Evolutionary conservation across 768 basidiomycete genomes (phyloP).

Genomic region (Leccinum subtestaceum): DNA sequence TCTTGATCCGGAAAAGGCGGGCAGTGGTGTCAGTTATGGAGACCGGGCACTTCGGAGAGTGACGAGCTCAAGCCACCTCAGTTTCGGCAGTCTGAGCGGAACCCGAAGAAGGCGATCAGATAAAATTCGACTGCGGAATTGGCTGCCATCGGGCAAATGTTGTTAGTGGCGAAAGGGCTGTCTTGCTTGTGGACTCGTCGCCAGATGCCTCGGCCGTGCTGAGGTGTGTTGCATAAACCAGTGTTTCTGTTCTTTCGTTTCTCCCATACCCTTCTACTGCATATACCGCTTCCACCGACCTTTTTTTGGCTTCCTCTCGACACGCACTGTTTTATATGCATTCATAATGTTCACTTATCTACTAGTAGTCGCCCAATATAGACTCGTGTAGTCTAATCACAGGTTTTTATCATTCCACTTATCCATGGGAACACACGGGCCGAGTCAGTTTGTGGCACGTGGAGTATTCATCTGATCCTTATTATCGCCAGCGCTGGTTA

Average conservation of each 20-base stretch:
- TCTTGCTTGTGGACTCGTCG: background rate
- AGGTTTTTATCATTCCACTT: constrained; percentile 1
- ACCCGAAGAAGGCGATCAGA: constrained; percentile 56
- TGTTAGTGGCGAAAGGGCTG: constrained; percentile 42
- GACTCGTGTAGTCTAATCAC: constrained; percentile 12
- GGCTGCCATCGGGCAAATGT: constrained; percentile 64
- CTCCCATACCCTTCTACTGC: constrained; percentile 25
- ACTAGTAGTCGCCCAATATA: constrained; percentile 22
- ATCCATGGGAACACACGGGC: background rate
- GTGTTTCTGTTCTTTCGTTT: constrained; percentile 7
- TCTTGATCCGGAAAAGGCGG: constrained; percentile 91
- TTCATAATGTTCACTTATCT: constrained; percentile 19
- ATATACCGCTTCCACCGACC: constrained; percentile 18
- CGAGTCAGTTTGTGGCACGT: background rate
- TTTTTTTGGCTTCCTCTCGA: constrained; percentile 4
- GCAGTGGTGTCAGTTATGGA: constrained; percentile 95
- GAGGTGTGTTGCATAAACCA: constrained; percentile 17
- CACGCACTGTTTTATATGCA: constrained; percentile 12
- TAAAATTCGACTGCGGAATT: constrained; percentile 57
- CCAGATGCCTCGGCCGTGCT: background rate
- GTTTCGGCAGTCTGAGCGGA: constrained; percentile 80
- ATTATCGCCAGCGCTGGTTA: background rate
- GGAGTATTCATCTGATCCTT: constrained; percentile 1
- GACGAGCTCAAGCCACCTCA: constrained; percentile 84
- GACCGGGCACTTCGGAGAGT: constrained; percentile 90